These are phyloP conservation scores for Alternaria brassicicola DNA, from an alignment of 2,329 filamentous ascomycete genomes.

Conservation along the genomic window DNA sequence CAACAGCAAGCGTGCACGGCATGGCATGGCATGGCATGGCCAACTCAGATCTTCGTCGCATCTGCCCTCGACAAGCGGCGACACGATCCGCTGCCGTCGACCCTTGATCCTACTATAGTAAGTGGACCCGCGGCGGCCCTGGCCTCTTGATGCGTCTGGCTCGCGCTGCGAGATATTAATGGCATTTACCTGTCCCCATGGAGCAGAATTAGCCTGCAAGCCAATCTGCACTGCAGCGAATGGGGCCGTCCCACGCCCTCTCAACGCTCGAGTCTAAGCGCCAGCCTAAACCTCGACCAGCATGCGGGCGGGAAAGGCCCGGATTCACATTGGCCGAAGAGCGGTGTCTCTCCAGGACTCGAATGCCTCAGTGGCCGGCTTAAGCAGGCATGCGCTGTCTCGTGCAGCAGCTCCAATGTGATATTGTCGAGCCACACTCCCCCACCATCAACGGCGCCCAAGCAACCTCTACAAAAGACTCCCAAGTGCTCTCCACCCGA, in stretches of 20 bases:
- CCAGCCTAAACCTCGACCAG: constrained; percentile 34
- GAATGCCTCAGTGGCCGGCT: constrained; percentile 37
- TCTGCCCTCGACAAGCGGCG: constrained; percentile 22
- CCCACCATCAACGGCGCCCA: constrained; percentile 40
- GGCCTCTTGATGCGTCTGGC: constrained; percentile 22
- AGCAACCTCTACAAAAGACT: constrained; percentile 51
- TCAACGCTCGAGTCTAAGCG: constrained; percentile 44
- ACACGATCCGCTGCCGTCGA: constrained; percentile 35
- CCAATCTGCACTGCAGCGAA: constrained; percentile 34
- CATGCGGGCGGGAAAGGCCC: constrained; percentile 37
- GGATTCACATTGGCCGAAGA: constrained; percentile 38
- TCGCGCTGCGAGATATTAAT: constrained; percentile 40
- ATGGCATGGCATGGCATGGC: constrained; percentile 33
- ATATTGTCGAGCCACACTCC: constrained; percentile 41
- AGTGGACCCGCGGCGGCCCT: constrained; percentile 20
- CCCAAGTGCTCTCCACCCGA: constrained; percentile 51
- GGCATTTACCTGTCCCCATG: constrained; percentile 33
- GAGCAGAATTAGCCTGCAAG: constrained; percentile 30
- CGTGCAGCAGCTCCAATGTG: constrained; percentile 39
- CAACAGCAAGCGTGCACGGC: constrained; percentile 24
- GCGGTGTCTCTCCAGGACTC: constrained; percentile 28
- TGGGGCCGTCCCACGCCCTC: constrained; percentile 33
- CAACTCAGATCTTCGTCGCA: constrained; percentile 36
- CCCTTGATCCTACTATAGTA: constrained; percentile 15
- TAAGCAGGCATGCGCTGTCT: constrained; percentile 38